A percentile compares a stretch with the other conserved stretches of the same genome.
Evolutionary conservation across 2,329 filamentous ascomycete species (phyloP).

Genomic region (Atkinsonella hypoxylon): DNA sequence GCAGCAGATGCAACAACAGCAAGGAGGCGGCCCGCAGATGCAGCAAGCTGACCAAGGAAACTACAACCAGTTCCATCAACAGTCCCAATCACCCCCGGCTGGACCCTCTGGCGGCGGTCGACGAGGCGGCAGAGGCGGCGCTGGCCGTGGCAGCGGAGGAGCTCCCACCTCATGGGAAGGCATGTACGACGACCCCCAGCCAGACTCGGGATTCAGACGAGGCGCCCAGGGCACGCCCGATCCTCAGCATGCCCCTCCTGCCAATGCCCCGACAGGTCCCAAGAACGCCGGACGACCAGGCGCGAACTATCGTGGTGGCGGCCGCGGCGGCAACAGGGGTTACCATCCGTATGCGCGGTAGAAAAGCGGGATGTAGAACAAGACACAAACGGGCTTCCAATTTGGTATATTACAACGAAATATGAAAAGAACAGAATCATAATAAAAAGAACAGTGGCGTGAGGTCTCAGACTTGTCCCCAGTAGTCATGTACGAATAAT

Average conservation of each 20-base stretch:
- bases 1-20: constrained; percentile 36
- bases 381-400: too few species aligned
- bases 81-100: constrained; percentile 26
- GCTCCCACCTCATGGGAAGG: constrained; percentile 88
- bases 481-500: too few species aligned
- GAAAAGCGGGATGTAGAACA: too few species aligned
- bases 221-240: constrained; percentile 29
- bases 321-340: constrained; percentile 60
- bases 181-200: constrained; percentile 94
- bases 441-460: too few species aligned
- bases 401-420: background rate
- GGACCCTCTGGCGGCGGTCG: constrained; percentile 14
- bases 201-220: constrained; percentile 41
- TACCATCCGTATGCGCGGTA: constrained; percentile 62
- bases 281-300: constrained; percentile 90
- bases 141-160: constrained; percentile 34
- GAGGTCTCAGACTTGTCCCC: too few species aligned
- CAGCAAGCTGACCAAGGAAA: constrained; percentile 6
- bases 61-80: constrained; percentile 30
- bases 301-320: constrained; percentile 86
- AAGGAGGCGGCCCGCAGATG: constrained; percentile 13
- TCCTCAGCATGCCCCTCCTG: constrained; percentile 36
- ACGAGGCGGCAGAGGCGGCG: constrained; percentile 14
- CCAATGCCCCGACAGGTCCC: constrained; percentile 74
- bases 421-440: background rate